These are phyloP conservation scores for Chrysanthemum makinoi DNA, from an alignment of 129 eudicot genomes.

Conservation along the genomic window DNA sequence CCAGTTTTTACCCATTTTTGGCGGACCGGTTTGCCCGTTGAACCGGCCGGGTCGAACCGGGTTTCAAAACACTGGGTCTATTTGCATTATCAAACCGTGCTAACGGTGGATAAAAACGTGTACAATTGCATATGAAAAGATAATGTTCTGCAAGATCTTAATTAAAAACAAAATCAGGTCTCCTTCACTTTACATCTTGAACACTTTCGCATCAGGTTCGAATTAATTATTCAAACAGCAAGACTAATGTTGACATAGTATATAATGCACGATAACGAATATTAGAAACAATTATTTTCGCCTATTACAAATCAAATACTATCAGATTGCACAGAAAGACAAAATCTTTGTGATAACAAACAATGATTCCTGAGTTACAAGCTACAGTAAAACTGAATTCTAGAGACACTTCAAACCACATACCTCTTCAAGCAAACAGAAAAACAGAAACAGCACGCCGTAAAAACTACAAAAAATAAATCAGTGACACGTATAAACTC, in stretches of 20 bases:
- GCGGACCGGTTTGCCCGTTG: too few species aligned
- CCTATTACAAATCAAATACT: constrained; percentile 18
- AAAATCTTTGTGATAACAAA: constrained; percentile 22
- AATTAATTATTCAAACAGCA: not conserved
- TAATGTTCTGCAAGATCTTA: not conserved
- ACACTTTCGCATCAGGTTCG: constrained; percentile 1
- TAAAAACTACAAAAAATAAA: not conserved
- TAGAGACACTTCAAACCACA: constrained; percentile 32
- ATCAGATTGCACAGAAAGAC: constrained; percentile 19
- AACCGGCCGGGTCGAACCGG: too few species aligned
- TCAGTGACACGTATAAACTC: constrained; percentile 72
- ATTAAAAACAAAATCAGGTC: not conserved
- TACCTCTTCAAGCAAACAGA: constrained; percentile 21
- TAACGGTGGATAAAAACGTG: not conserved
- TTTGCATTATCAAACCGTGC: not conserved
- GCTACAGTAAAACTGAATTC: constrained; percentile 32
- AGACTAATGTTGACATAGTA: not conserved
- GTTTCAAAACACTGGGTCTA: too few species aligned
- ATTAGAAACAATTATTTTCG: not conserved
- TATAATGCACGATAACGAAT: constrained; percentile 14
- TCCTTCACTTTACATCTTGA: not conserved
- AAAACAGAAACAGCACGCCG: constrained; percentile 17
- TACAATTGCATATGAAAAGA: not conserved
- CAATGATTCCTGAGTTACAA: constrained; percentile 21
- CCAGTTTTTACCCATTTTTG: too few species aligned